Percentiles rank a stretch among this genome's conserved stretches.
Conservation (phyloP, 768 basidiomycete genomes). For the Mycena galopus region DNA sequence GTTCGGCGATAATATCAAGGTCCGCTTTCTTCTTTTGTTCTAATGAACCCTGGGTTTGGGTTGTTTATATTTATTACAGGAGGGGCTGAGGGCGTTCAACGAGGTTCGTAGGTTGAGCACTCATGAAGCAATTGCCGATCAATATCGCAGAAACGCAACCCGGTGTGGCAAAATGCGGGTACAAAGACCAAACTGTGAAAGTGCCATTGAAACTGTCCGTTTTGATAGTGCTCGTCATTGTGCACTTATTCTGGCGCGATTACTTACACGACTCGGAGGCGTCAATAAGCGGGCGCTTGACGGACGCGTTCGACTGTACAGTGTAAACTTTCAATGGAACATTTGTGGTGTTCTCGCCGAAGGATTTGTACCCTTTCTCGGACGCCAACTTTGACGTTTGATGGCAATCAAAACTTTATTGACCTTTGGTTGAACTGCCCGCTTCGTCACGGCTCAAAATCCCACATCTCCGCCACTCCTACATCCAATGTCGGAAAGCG, state of each 20-base stretch:
- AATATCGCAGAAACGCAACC: slow-evolving; percentile 25
- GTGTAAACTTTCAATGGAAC: too few species aligned
- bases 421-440: background rate
- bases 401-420: too few species aligned
- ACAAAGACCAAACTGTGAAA: slow-evolving; percentile 28
- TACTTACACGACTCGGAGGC: too few species aligned
- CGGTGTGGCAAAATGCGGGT: slow-evolving; percentile 33
- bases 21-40: background rate
- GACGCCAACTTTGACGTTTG: background rate
- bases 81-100: slow-evolving; percentile 33
- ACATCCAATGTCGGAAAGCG: slow-evolving; percentile 13
- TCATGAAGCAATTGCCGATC: background rate
- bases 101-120: slow-evolving; percentile 7
- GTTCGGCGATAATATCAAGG: slow-evolving; percentile 34
- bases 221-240: too few species aligned
- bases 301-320: too few species aligned
- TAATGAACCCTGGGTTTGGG: background rate
- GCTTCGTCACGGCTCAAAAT: background rate
- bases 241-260: background rate
- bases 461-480: background rate
- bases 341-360: too few species aligned
- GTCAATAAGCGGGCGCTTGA: too few species aligned
- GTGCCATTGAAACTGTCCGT: too few species aligned
- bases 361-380: background rate
- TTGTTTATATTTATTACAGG: slow-evolving; percentile 11